phyloP scores from a whole-genome alignment of 305 asterid genomes.

The Fraxinus paxiana region DNA sequence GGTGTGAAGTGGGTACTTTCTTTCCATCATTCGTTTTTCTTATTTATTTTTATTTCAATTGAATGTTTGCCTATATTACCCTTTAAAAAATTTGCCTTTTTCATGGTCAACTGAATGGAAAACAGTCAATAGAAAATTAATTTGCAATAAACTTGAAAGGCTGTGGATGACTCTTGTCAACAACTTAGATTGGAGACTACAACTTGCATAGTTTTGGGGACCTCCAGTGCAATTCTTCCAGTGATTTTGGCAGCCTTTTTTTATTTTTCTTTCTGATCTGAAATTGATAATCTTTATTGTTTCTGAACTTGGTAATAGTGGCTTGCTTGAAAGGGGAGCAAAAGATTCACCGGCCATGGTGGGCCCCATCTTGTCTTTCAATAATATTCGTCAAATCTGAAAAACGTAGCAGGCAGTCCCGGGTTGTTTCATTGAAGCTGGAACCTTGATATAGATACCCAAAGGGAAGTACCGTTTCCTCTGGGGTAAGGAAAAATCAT shows the following conservation, averaged over 20 bases:
- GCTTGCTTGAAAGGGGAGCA: slow-evolving; percentile 99
- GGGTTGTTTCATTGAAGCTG: slow-evolving; percentile 93
- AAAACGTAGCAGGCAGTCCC: slow-evolving; percentile 79
- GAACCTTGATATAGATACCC: slow-evolving; percentile 65
- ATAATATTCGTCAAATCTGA: slow-evolving; percentile 62
- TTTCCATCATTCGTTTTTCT: neutral
- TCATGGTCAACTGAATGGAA: neutral
- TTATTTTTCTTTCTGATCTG: neutral
- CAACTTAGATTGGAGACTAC: neutral
- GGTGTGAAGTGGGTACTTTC: neutral
- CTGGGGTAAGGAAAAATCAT: neutral
- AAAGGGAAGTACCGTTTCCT: neutral
- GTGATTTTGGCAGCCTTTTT: neutral
- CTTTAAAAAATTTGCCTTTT: neutral
- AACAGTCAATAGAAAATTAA: neutral
- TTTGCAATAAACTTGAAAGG: neutral
- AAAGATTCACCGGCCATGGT: slow-evolving; percentile 87
- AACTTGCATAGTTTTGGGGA: neutral
- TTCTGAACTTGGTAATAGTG: slow-evolving; percentile 41
- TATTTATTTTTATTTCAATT: neutral
- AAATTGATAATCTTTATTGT: slow-evolving; percentile 18
- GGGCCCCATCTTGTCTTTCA: slow-evolving; percentile 89
- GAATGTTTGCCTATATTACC: neutral
- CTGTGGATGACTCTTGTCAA: neutral
- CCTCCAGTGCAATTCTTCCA: neutral